A percentile compares a stretch with the other conserved stretches of the same genome.
phyloP scores from a whole-genome alignment of 805 yeast genomes.

The Grigorovia humatica region DNA sequence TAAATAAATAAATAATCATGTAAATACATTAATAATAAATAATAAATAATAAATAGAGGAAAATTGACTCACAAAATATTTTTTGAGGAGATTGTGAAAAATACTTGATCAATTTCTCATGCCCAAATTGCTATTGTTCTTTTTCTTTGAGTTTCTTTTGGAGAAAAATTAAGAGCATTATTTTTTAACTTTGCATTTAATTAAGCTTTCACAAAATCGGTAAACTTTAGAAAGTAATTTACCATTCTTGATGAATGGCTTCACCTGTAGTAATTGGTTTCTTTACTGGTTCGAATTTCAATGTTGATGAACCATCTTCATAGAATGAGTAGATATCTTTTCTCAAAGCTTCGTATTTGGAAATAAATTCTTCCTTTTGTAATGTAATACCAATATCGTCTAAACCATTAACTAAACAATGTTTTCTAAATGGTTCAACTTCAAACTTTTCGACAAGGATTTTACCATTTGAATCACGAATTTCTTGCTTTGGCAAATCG shows the following conservation, averaged over 20 bases:
- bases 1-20: background rate
- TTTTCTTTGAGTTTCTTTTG: background rate
- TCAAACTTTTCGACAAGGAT: conserved; percentile 76
- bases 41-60: background rate
- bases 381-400: conserved; percentile 96
- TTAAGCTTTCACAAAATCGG: too few relatives aligned
- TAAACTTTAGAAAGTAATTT: background rate
- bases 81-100: too few relatives aligned
- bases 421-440: conserved; percentile 86
- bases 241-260: conserved; percentile 13
- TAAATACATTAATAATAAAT: conserved; percentile 1
- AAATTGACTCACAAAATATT: background rate
- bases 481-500: conserved; percentile 81
- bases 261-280: conserved; percentile 5
- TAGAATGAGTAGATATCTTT: conserved; percentile 77
- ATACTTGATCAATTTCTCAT: too few relatives aligned
- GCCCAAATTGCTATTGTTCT: background rate
- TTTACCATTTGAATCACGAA: conserved; percentile 54
- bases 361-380: conserved; percentile 74
- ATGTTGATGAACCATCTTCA: conserved; percentile 73
- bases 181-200: too few relatives aligned
- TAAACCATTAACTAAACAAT: conserved; percentile 86
- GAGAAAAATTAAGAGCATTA: background rate
- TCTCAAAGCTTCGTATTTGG: conserved; percentile 66
- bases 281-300: conserved; percentile 16